Base-by-base conservation (phyloP, 2,329 filamentous ascomycete genomes). In the Aspergillus ustus region DNA sequence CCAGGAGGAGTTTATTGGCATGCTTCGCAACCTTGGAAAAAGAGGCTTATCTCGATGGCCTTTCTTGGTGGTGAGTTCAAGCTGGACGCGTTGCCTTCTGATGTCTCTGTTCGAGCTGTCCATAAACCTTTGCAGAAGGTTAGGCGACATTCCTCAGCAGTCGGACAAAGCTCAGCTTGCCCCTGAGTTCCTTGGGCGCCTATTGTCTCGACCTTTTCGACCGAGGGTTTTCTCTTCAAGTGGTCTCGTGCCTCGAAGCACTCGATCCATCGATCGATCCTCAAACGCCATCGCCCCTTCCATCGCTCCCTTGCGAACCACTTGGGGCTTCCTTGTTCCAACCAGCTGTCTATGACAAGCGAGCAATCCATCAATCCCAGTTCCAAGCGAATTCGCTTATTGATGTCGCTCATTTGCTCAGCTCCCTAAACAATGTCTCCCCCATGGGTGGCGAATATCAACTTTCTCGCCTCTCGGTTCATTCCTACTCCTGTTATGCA, bases 11-110 rank as follows among this genome's bases (percentile, higher is more conserved):
- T 28, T 20, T 52, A 57, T 57, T 57, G 54, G 54, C 54, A 50
- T 50, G 44, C 54, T 50, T 28, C 22, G 37, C 37, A 44, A 44
- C 34, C 34, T 40, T 40, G 34, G 34, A 44, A 20, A 25, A 40
- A 20, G 43, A 58, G 46, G 56, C 59, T 58, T 61, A 58, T 54
- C 31, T 53, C 31, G 17, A 58, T 55, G 58, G 45, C 54, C 20
- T 11, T 40, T 40, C 11, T 40, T 40, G 34, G 34, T 37, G 34
- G 34, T 40, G 34, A 40, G 13, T 40, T 40, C 34, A 3, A 40
- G 34, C 13, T 15, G 34, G 11, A 40, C 15, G 5, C 34, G 11
- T 40, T 40, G 34, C 34, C 34, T 40, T 40, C 11, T 15, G 34
- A 13, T 40, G 34, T 13, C 34, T 40, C 34, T 3, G 13, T 4